Percentiles rank a stretch among this genome's conserved stretches.
Evolutionary conservation across 2,329 filamentous ascomycete genomes (phyloP).

Genomic region (Colletotrichum gigasporum): DNA sequence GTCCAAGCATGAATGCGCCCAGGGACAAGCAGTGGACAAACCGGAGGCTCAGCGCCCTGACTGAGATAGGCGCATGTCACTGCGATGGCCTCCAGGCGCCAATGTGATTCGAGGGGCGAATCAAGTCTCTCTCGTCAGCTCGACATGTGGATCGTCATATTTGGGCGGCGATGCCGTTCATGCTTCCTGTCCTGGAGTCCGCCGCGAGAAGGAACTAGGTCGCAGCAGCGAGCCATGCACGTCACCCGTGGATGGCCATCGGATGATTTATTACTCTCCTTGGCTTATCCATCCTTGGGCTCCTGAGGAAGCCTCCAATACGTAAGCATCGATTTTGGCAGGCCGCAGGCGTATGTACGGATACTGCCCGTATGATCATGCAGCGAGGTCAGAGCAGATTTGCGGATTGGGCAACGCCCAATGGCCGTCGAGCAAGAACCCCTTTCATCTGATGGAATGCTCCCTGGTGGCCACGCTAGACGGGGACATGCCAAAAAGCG

Average conservation of each 20-base stretch:
- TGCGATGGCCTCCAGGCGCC: too few relatives aligned
- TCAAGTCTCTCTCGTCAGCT: background rate
- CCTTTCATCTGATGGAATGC: constrained; percentile 25
- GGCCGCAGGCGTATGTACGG: background rate
- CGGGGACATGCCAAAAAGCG: constrained; percentile 18
- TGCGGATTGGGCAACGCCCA: constrained; percentile 6
- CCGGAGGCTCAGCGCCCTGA: too few relatives aligned
- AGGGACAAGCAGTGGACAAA: too few relatives aligned
- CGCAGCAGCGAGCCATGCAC: background rate
- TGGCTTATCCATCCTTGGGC: background rate
- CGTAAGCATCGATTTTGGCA: background rate
- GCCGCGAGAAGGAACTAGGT: background rate
- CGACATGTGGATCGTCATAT: constrained; percentile 13
- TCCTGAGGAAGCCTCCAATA: background rate
- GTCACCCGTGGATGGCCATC: background rate
- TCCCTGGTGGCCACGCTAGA: constrained; percentile 23
- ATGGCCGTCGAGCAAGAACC: background rate
- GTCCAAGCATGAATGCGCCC: too few relatives aligned
- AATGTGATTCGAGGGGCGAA: background rate
- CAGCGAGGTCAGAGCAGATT: constrained; percentile 13
- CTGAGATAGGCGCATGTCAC: too few relatives aligned
- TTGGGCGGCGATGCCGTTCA: background rate
- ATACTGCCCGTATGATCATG: background rate
- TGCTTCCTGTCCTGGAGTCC: background rate
- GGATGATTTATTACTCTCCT: background rate